Conservation (phyloP, 208 protist species). For the Blastocrithidia nonstop region DNA sequence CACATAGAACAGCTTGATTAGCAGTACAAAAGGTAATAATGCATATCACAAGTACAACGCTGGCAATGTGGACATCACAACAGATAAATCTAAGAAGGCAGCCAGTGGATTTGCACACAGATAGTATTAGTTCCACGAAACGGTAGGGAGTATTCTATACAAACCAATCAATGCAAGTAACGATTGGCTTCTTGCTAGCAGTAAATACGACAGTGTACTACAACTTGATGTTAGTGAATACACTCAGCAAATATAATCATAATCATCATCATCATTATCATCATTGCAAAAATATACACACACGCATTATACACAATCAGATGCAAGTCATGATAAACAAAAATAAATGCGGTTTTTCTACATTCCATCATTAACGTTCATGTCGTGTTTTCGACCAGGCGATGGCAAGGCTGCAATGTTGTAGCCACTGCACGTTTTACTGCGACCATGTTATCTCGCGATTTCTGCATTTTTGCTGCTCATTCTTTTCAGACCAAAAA, state of each 20-base stretch:
- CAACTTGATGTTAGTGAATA: too few relatives aligned
- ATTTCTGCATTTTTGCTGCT: not conserved
- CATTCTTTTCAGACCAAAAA: not conserved
- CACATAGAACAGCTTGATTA: not conserved
- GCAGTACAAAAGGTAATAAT: not conserved
- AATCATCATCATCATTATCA: too few relatives aligned
- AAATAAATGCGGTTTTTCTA: not conserved
- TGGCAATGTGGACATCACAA: too few relatives aligned
- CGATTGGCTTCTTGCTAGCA: not conserved
- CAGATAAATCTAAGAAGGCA: too few relatives aligned
- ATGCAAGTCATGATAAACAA: too few relatives aligned
- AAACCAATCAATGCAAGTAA: not conserved
- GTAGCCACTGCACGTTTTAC: not conserved
- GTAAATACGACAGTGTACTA: too few relatives aligned
- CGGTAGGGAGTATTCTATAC: not conserved
- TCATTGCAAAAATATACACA: too few relatives aligned
- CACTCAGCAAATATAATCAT: too few relatives aligned
- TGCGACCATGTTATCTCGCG: not conserved
- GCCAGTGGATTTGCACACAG: too few relatives aligned
- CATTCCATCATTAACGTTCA: not conserved
- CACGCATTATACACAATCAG: too few relatives aligned
- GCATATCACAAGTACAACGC: not conserved
- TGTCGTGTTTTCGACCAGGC: not conserved
- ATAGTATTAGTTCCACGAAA: not conserved
- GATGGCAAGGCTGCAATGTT: not conserved